These are phyloP conservation scores for Laetiporus sulphureus DNA, from an alignment of 1,284 basidiomycete genomes.

Conservation along the genomic window DNA sequence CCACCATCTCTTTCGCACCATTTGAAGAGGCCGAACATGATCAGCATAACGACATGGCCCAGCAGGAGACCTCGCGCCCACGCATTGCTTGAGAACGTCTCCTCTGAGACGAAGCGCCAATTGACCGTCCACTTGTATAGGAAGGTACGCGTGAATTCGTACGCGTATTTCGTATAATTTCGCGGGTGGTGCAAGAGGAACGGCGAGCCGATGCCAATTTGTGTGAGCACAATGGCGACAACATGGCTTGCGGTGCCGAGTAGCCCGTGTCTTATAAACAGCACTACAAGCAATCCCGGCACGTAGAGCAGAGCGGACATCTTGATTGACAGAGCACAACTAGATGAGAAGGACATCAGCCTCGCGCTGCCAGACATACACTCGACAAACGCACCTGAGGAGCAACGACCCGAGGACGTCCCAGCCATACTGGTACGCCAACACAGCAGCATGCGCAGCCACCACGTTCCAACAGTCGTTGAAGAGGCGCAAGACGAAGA, in stretches of 20 bases:
- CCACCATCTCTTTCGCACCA: slow-evolving; percentile 73
- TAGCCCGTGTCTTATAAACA: slow-evolving; percentile 72
- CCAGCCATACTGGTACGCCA: slow-evolving; percentile 52
- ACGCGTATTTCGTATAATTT: slow-evolving; percentile 74
- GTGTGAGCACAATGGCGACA: slow-evolving; percentile 44
- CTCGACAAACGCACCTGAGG: slow-evolving; percentile 54
- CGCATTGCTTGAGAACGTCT: slow-evolving; percentile 58
- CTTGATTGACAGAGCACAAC: slow-evolving; percentile 86
- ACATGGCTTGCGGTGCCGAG: slow-evolving; percentile 48
- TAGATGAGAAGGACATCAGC: slow-evolving; percentile 24
- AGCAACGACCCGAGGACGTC: slow-evolving; percentile 61
- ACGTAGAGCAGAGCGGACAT: slow-evolving; percentile 96
- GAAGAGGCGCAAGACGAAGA: slow-evolving; percentile 89
- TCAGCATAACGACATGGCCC: slow-evolving; percentile 57
- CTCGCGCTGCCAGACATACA: background rate
- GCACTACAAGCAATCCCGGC: slow-evolving; percentile 78
- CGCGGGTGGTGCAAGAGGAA: slow-evolving; percentile 62
- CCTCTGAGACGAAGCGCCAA: slow-evolving; percentile 84
- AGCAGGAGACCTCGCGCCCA: slow-evolving; percentile 64
- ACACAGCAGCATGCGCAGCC: slow-evolving; percentile 49
- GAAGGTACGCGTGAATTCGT: slow-evolving; percentile 87
- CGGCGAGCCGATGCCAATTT: slow-evolving; percentile 62
- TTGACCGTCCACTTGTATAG: slow-evolving; percentile 98
- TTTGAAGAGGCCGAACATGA: slow-evolving; percentile 63
- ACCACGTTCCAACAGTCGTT: slow-evolving; percentile 90